These are phyloP conservation scores for Macrolepiota dolichaula DNA, from an alignment of 768 basidiomycete genomes.

Conservation along the genomic window DNA sequence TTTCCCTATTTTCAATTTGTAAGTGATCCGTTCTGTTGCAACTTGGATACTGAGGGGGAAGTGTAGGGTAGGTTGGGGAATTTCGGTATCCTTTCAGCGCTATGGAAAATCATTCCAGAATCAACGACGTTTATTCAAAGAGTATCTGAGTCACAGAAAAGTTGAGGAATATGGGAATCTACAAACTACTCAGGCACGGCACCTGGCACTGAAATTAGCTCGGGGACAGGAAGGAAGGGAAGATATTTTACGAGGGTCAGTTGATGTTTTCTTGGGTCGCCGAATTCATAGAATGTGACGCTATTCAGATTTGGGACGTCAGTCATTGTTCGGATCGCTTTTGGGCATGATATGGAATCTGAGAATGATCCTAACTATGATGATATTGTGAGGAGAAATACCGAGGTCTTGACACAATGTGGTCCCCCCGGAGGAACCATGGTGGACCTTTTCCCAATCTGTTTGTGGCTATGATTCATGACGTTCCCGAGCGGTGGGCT, in stretches of 20 bases:
- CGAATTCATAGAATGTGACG: not conserved
- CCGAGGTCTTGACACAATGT: not conserved
- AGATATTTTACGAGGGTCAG: not conserved
- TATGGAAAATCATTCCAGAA: conserved; percentile 5
- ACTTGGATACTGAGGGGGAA: not conserved
- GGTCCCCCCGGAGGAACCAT: not conserved
- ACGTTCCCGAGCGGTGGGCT: too few relatives aligned
- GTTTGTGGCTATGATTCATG: not conserved
- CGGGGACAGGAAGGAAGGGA: not conserved
- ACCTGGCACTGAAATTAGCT: not conserved
- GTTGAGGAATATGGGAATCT: not conserved
- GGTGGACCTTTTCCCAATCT: conserved; percentile 4
- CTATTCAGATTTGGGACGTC: not conserved
- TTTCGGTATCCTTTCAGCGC: not conserved
- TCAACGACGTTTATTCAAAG: not conserved
- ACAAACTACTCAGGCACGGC: not conserved
- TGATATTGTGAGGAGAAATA: not conserved
- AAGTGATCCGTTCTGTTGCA: not conserved
- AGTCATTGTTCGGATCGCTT: not conserved
- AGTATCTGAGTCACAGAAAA: not conserved
- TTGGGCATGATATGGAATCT: not conserved
- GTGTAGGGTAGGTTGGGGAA: not conserved
- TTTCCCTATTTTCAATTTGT: not conserved
- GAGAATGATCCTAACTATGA: not conserved
- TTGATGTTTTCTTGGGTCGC: too few relatives aligned